Base-by-base conservation (phyloP, 108 stramenopile genomes). In the Mayamaea pseudoterrestris region DNA sequence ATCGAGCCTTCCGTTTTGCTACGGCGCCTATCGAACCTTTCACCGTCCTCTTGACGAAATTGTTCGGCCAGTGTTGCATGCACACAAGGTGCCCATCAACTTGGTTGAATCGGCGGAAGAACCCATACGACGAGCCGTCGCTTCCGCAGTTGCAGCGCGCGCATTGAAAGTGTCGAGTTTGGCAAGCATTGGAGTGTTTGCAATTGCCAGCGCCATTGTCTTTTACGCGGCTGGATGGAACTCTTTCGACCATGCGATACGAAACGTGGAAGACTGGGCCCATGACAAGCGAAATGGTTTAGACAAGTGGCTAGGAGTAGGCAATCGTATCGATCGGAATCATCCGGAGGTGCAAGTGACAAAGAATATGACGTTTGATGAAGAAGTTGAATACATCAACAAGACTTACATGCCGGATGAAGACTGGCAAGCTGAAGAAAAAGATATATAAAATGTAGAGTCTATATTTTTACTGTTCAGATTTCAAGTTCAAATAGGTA, bases 301-400 rank as follows among this genome's bases (percentile, higher is more conserved):
- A 27, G 66, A 71, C 25, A 34, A 65, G 9, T 59, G 39, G 48
- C 29, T 81, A 16, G 84, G 78, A 14, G 27, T 72, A 28, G 57
- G 51, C 6, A 29, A 66, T 25, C 29, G 41, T 24, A 36, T 26
- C 17, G 62, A 48, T 13, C 43, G 56, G 34, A 48, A 61, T 0
- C 58, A 68, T 60, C 62, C 64, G 27, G 78, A 83, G 22, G 47
- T 52, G 13, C 31, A 55, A 6, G 78, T 67, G 12, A 67, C 69
- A 11, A 68, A 60, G 36, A 49, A 61, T 11, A 88, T 88, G 86
- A 63, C 76, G 9, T 76, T 76, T 50, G 73, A 88, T 24, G 74
- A 88, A 42, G 81, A 83, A 39, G 40, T 68, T 49, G 57, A 75
- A 3, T 83, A 78, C 43, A 47, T 76, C 2, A 66, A 60, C 23